Conservation (phyloP, 495 filamentous ascomycete genomes). For the Hypomontagnella submonticulosa region DNA sequence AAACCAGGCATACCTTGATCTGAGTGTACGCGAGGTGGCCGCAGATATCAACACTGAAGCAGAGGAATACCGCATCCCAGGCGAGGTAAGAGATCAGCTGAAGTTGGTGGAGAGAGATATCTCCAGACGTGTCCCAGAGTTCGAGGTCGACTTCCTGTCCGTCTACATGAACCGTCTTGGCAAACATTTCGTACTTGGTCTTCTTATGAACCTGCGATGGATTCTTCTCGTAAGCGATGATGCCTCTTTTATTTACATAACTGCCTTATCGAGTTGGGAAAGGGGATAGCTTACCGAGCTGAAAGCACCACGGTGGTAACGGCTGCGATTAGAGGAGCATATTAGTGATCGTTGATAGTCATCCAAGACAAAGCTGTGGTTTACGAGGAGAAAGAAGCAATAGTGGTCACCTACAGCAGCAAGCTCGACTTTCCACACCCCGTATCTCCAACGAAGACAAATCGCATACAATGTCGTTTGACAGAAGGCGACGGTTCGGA, state of each 20-base stretch:
- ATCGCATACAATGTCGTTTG: slow-evolving; percentile 43
- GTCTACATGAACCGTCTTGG: slow-evolving; percentile 34
- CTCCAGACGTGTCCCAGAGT: slow-evolving; percentile 48
- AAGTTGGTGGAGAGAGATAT: slow-evolving; percentile 37
- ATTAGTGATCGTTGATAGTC: slow-evolving; percentile 7
- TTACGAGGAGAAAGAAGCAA: not conserved
- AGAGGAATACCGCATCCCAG: slow-evolving; percentile 49
- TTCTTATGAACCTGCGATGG: slow-evolving; percentile 20
- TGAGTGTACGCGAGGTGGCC: slow-evolving; percentile 22
- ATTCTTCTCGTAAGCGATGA: slow-evolving; percentile 1
- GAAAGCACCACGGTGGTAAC: slow-evolving; percentile 40
- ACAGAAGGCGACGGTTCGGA: slow-evolving; percentile 4
- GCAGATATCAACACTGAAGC: slow-evolving; percentile 38
- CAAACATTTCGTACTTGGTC: slow-evolving; percentile 41
- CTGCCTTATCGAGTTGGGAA: too few species aligned
- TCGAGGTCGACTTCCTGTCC: slow-evolving; percentile 40
- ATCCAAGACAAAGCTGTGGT: not conserved
- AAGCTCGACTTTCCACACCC: slow-evolving; percentile 46
- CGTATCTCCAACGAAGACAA: slow-evolving; percentile 44
- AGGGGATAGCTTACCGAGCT: slow-evolving; percentile 18
- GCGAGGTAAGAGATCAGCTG: slow-evolving; percentile 42
- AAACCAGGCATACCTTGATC: slow-evolving; percentile 27
- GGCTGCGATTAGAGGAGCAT: slow-evolving; percentile 14
- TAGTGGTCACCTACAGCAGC: slow-evolving; percentile 32
- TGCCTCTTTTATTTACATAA: not conserved